phyloP scores from a whole-genome alignment of 768 basidiomycete genomes.

The Tephrocybe sp. region DNA sequence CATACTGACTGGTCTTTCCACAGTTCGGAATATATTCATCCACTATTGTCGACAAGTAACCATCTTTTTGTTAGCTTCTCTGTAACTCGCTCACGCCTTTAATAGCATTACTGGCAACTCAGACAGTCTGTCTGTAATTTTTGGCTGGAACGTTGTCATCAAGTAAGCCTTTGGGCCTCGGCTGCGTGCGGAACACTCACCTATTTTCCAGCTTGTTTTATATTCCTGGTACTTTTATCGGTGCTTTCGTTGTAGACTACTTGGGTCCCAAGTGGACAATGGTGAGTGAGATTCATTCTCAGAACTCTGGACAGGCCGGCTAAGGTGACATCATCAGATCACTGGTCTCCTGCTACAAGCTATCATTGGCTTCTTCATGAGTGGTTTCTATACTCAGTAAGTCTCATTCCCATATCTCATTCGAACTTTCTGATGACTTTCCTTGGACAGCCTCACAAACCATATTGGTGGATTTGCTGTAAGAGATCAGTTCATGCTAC shows the following conservation, averaged over 20 bases:
- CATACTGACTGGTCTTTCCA: conserved; percentile 1
- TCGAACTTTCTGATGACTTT: background rate
- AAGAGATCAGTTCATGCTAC: conserved; percentile 19
- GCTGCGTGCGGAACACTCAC: background rate
- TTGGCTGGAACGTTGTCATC: conserved; percentile 87
- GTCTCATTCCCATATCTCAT: conserved; percentile 10
- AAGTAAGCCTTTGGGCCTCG: conserved; percentile 48
- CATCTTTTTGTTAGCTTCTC: background rate
- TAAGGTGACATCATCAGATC: conserved; percentile 42
- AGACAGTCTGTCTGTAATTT: conserved; percentile 54
- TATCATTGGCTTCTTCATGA: conserved; percentile 86
- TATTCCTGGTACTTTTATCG: conserved; percentile 57
- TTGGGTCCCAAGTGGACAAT: conserved; percentile 77
- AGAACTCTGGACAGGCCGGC: background rate
- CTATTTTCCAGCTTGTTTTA: conserved; percentile 33
- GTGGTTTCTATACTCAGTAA: conserved; percentile 67
- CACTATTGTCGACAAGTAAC: conserved; percentile 66
- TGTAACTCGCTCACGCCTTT: background rate
- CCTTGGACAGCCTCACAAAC: conserved; percentile 44
- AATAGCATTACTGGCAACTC: conserved; percentile 58
- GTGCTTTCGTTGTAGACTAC: conserved; percentile 75
- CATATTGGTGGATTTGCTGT: conserved; percentile 79
- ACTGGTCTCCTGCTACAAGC: conserved; percentile 66
- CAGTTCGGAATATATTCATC: conserved; percentile 84
- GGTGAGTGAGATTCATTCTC: conserved; percentile 41